These are phyloP conservation scores for Protomyces pachydermus DNA, from an alignment of 1,139 yeast genomes.

Conservation along the genomic window DNA sequence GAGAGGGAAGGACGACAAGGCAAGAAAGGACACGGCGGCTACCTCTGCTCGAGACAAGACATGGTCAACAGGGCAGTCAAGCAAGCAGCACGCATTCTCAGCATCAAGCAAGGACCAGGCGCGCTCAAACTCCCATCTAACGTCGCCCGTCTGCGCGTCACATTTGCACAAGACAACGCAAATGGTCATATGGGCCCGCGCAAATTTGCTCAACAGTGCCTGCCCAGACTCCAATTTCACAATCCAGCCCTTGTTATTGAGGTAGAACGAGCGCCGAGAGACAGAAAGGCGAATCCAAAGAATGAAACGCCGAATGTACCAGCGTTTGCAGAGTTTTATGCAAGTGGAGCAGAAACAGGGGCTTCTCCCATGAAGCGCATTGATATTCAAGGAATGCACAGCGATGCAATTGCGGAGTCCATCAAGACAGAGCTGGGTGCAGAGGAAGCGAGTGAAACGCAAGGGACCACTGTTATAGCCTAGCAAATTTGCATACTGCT, in stretches of 20 bases:
- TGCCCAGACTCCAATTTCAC: constrained; percentile 20
- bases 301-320: background rate
- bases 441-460: background rate
- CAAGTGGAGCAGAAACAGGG: background rate
- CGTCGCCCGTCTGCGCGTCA: constrained; percentile 2
- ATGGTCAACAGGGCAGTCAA: constrained; percentile 17
- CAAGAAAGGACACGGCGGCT: background rate
- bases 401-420: constrained; percentile 7
- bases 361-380: background rate
- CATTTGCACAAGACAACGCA: constrained; percentile 15
- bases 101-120: constrained; percentile 3
- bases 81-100: constrained; percentile 4
- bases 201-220: constrained; percentile 15
- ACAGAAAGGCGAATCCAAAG: background rate
- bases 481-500: background rate
- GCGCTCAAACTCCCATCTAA: constrained; percentile 7
- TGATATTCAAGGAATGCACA: constrained; percentile 6
- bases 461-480: constrained; percentile 1
- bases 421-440: constrained; percentile 7
- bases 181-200: constrained; percentile 26
- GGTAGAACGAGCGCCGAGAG: constrained; percentile 1
- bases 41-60: background rate
- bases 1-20: background rate
- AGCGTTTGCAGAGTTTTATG: background rate
- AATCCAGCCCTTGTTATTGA: constrained; percentile 9